Percentiles rank a stretch among this genome's conserved stretches.
These are phyloP conservation scores for Ceriops zippeliana DNA, from an alignment of 345 rosid genomes.

Conservation along the genomic window DNA sequence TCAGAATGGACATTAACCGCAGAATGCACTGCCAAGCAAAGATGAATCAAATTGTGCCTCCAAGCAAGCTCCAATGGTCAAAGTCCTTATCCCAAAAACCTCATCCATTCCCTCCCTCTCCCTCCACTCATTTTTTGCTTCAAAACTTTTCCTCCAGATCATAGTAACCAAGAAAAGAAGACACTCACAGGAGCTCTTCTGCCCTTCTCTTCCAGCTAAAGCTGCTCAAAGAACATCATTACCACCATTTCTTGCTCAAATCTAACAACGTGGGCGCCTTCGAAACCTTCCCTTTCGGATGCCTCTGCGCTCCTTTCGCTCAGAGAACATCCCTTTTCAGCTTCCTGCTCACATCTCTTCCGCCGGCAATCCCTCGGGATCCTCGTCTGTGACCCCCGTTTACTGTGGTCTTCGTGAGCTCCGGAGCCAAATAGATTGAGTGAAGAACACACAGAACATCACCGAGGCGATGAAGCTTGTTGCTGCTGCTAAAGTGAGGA, in stretches of 20 bases:
- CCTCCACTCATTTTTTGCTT: conserved; percentile 51
- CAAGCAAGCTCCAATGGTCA: conserved; percentile 37
- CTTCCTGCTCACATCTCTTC: conserved; percentile 41
- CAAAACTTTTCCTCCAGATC: conserved; percentile 26
- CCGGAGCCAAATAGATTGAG: conserved; percentile 65
- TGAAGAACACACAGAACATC: conserved; percentile 91
- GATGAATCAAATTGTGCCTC: conserved; percentile 16
- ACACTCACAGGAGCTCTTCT: conserved; percentile 11
- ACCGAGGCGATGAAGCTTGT: conserved; percentile 98
- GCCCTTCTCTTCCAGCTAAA: conserved; percentile 10
- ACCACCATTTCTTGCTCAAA: conserved; percentile 73
- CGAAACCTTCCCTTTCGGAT: conserved; percentile 73
- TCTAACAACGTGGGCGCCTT: conserved; percentile 72
- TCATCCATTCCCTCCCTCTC: conserved; percentile 45
- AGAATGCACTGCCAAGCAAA: not conserved
- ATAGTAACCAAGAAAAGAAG: conserved; percentile 26
- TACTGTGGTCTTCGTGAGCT: conserved; percentile 82
- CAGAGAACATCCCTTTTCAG: conserved; percentile 46
- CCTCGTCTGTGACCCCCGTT: conserved; percentile 48
- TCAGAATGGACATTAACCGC: conserved; percentile 14
- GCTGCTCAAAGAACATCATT: conserved; percentile 4
- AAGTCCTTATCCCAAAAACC: conserved; percentile 70
- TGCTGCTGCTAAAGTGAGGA: conserved; percentile 91
- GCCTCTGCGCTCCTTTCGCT: conserved; percentile 63
- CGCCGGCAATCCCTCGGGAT: conserved; percentile 37